These are phyloP conservation scores for Aureobasidium sp. DNA, from an alignment of 2,329 filamentous ascomycete species.

Conservation along the genomic window DNA sequence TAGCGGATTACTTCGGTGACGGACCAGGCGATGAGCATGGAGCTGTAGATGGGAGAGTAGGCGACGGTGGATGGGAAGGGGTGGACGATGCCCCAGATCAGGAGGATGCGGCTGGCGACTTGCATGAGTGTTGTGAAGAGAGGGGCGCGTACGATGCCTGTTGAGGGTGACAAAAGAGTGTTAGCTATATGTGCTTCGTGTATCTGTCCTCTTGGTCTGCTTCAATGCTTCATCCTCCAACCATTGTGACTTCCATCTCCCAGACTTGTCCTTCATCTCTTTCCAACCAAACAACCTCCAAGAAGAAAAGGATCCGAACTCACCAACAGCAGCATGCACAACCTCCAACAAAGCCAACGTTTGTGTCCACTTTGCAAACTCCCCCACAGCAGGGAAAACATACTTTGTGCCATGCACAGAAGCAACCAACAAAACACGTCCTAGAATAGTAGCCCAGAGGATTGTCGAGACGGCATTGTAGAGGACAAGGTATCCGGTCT, in stretches of 20 bases:
- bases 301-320: constrained; percentile 26
- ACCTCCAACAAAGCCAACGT: constrained; percentile 87
- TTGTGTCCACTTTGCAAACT: constrained; percentile 83
- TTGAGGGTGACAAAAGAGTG: neutral
- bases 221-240: neutral
- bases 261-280: too few relatives aligned
- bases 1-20: constrained; percentile 95
- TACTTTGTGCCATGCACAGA: constrained; percentile 48
- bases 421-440: constrained; percentile 68
- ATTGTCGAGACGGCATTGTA: constrained; percentile 86
- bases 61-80: constrained; percentile 73
- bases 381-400: constrained; percentile 69
- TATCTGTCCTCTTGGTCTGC: neutral
- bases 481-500: constrained; percentile 73
- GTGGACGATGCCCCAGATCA: constrained; percentile 88
- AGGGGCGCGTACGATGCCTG: constrained; percentile 87
- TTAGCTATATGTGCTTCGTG: neutral
- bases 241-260: too few relatives aligned
- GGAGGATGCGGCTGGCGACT: constrained; percentile 85
- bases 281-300: neutral
- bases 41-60: constrained; percentile 68
- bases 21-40: constrained; percentile 89
- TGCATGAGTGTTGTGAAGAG: constrained; percentile 90
- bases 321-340: constrained; percentile 81
- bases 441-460: constrained; percentile 83